These are phyloP conservation scores for Vitis hybrid DNA, from an alignment of 177 flowering plant species.

Conservation along the genomic window DNA sequence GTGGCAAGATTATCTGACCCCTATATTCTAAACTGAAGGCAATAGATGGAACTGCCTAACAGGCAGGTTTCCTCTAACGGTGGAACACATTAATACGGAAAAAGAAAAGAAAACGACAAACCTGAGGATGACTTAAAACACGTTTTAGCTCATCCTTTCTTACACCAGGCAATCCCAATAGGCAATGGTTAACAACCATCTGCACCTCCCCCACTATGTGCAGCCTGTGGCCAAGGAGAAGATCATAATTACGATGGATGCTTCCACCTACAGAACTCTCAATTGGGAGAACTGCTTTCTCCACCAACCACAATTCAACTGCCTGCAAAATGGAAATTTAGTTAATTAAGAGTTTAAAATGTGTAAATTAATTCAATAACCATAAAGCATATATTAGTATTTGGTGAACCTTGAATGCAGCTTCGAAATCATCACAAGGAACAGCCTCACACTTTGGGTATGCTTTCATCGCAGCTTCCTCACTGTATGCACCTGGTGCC, in stretches of 20 bases:
- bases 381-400: not conserved
- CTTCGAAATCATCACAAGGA: slow-evolving; percentile 87
- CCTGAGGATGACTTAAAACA: slow-evolving; percentile 87
- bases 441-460: slow-evolving; percentile 79
- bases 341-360: not conserved
- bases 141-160: slow-evolving; percentile 63
- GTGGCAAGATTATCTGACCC: not conserved
- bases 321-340: slow-evolving; percentile 51
- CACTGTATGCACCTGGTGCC: slow-evolving; percentile 72
- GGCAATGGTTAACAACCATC: slow-evolving; percentile 68
- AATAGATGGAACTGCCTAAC: not conserved
- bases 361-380: not conserved
- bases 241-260: slow-evolving; percentile 85
- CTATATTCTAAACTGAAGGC: not conserved
- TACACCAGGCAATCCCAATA: slow-evolving; percentile 73
- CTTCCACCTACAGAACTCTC: slow-evolving; percentile 86
- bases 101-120: slow-evolving; percentile 10
- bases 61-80: no score
- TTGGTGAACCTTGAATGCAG: slow-evolving; percentile 64
- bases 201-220: slow-evolving; percentile 90
- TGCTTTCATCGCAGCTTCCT: slow-evolving; percentile 82
- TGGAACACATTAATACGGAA: not conserved
- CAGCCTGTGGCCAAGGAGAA: slow-evolving; percentile 82
- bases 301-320: slow-evolving; percentile 88
- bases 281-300: slow-evolving; percentile 90